Evolutionary conservation across 345 rosid species (phyloP).

Genomic region (Eucalyptus albens): DNA sequence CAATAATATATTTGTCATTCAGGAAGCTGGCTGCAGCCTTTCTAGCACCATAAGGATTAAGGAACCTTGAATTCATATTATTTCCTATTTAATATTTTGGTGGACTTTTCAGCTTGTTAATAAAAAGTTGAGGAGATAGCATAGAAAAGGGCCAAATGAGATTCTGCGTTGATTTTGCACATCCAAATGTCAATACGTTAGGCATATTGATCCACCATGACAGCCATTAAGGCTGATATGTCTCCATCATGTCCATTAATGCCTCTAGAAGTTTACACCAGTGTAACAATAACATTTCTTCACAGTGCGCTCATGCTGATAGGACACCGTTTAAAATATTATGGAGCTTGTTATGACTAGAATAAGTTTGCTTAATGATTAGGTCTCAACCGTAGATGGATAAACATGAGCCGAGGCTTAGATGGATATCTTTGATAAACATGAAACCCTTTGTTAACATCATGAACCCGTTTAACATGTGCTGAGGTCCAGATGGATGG

Average conservation of each 20-base stretch:
- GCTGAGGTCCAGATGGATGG: background rate
- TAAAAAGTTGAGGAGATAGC: background rate
- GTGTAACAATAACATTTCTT: background rate
- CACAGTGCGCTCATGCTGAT: background rate
- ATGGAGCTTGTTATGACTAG: background rate
- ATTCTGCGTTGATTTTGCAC: background rate
- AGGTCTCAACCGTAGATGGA: background rate
- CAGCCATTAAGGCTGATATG: background rate
- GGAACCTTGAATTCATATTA: background rate
- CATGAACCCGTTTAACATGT: background rate
- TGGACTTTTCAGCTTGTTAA: background rate
- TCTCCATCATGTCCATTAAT: background rate
- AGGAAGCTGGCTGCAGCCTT: background rate
- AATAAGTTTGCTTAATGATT: background rate
- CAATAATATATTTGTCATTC: background rate
- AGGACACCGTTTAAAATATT: background rate
- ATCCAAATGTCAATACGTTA: background rate
- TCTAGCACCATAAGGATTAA: background rate
- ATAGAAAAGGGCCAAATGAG: background rate
- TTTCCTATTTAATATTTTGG: background rate
- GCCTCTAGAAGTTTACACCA: background rate
- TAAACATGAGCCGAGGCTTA: background rate
- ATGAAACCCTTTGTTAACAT: background rate
- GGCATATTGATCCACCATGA: background rate
- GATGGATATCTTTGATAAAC: background rate